These are phyloP conservation scores for Parathielavia appendiculata DNA, from an alignment of 495 filamentous ascomycete genomes.

Conservation along the genomic window DNA sequence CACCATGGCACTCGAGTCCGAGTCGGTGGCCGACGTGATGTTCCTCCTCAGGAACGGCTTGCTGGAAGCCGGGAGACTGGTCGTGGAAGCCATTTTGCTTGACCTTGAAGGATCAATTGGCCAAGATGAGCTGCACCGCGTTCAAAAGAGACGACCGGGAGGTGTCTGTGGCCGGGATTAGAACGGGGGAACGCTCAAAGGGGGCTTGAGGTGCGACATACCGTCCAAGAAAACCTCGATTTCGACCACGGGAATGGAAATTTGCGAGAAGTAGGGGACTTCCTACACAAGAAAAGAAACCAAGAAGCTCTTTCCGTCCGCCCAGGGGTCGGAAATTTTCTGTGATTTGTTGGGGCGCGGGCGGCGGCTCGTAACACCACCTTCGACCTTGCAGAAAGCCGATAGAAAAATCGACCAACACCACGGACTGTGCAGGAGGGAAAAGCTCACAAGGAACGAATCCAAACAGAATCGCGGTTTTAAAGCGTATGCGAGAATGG, in stretches of 20 bases:
- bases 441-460: no score
- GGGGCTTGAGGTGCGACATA: neutral
- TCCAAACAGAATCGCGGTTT: neutral
- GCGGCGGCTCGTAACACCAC: neutral
- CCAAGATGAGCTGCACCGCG: constrained; percentile 3
- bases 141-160: neutral
- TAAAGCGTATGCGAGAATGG: neutral
- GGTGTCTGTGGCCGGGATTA: neutral
- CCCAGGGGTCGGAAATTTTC: constrained; percentile 20
- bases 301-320: constrained; percentile 4
- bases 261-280: neutral
- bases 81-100: constrained; percentile 38
- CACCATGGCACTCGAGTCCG: constrained; percentile 53
- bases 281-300: neutral
- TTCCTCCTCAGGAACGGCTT: constrained; percentile 40
- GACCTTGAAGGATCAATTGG: constrained; percentile 11
- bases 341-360: constrained; percentile 27
- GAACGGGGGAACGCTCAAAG: neutral
- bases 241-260: constrained; percentile 12
- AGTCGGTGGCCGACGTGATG: constrained; percentile 35
- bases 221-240: constrained; percentile 14
- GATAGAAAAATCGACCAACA: no score
- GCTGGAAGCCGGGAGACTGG: constrained; percentile 34
- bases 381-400: no score
- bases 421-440: no score